Evolutionary conservation across 139 green algal genomes (phyloP).

Genomic region (Edaphochlamys debaryana): DNA sequence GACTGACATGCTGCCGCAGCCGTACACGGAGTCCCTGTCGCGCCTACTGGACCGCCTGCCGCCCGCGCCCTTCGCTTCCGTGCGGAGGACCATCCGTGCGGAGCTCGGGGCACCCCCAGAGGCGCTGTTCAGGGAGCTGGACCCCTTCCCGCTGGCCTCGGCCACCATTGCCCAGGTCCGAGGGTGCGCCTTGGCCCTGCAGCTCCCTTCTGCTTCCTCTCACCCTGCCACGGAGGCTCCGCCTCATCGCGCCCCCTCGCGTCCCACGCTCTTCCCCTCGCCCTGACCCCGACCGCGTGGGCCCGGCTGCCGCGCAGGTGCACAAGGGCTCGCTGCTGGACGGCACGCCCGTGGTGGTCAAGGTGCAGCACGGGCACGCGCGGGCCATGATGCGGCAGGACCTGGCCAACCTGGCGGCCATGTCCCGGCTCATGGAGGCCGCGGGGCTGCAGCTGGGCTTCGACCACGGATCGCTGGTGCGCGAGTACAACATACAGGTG

Average conservation of each 20-base stretch:
- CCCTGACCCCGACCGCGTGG: too few species aligned
- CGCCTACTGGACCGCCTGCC: slow-evolving; percentile 57
- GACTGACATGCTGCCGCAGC: slow-evolving; percentile 61
- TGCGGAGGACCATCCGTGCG: slow-evolving; percentile 35
- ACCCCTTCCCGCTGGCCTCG: slow-evolving; percentile 51
- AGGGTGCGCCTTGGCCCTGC: too few species aligned
- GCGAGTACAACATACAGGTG: slow-evolving; percentile 61
- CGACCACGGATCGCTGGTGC: slow-evolving; percentile 56
- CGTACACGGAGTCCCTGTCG: slow-evolving; percentile 57
- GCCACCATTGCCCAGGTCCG: slow-evolving; percentile 55
- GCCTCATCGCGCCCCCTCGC: too few species aligned
- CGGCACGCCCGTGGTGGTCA: slow-evolving; percentile 53
- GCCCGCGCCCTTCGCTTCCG: slow-evolving; percentile 28
- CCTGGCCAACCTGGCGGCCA: slow-evolving; percentile 58
- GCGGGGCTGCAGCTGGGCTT: slow-evolving; percentile 58
- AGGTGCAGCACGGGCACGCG: slow-evolving; percentile 56
- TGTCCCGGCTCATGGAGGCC: slow-evolving; percentile 20
- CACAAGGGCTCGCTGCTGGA: slow-evolving; percentile 35
- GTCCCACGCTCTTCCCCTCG: too few species aligned
- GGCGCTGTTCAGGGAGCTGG: slow-evolving; percentile 26
- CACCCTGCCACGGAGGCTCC: too few species aligned
- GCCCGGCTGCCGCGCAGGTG: slow-evolving; percentile 52
- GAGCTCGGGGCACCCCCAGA: slow-evolving; percentile 35
- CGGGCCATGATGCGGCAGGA: slow-evolving; percentile 51
- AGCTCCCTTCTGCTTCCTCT: too few species aligned